These are phyloP conservation scores for Xylariaceae sp. DNA, from an alignment of 2,329 filamentous ascomycete species.

Conservation along the genomic window DNA sequence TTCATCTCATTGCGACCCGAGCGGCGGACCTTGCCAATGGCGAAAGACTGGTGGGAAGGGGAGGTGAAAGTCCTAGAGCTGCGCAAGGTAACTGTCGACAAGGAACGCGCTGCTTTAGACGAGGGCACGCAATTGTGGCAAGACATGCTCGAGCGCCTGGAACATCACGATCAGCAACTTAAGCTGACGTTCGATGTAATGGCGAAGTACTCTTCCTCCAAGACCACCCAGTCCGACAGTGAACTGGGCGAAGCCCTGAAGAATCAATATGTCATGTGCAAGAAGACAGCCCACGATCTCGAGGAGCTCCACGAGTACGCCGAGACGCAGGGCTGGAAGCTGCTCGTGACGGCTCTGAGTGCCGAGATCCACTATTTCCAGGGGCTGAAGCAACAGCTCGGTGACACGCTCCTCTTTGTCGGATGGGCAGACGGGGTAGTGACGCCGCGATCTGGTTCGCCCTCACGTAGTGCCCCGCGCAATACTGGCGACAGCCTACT, in stretches of 20 bases:
- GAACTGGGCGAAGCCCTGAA: conserved; percentile 37
- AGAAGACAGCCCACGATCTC: conserved; percentile 48
- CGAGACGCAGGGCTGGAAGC: conserved; percentile 62
- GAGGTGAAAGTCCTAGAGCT: conserved; percentile 54
- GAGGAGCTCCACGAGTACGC: conserved; percentile 50
- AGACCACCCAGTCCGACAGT: conserved; percentile 24
- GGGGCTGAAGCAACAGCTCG: conserved; percentile 55
- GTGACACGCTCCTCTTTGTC: conserved; percentile 31
- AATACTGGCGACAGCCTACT: conserved; percentile 15
- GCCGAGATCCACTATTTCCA: conserved; percentile 65
- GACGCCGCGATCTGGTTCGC: conserved; percentile 9
- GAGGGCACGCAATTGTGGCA: conserved; percentile 65
- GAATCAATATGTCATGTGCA: conserved; percentile 53
- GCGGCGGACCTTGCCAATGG: conserved; percentile 64
- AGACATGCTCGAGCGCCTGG: conserved; percentile 53
- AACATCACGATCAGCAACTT: conserved; percentile 54
- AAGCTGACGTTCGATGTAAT: conserved; percentile 18
- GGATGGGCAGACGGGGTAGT: conserved; percentile 28
- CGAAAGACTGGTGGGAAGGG: conserved; percentile 63
- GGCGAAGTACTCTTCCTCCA: conserved; percentile 16
- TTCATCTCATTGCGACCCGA: conserved; percentile 59
- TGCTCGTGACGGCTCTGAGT: conserved; percentile 69
- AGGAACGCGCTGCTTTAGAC: conserved; percentile 60
- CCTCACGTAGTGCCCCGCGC: background rate
- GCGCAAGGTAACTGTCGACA: conserved; percentile 51